Base-by-base conservation (phyloP, 2,329 filamentous ascomycete species). In the Corniculantispora saksenae region DNA sequence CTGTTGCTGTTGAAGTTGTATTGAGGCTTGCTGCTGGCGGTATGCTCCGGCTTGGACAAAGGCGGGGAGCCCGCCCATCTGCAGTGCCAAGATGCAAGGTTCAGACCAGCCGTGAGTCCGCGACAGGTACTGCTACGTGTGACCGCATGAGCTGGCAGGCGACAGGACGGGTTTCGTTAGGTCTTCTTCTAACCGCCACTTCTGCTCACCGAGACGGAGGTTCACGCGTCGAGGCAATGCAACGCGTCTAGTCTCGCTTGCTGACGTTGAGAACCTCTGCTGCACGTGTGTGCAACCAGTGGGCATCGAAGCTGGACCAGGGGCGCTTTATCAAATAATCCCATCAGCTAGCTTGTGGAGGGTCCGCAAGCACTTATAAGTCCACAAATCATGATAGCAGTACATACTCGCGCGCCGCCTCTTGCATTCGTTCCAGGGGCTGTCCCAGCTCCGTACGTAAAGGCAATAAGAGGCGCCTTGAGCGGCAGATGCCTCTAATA, bases 261-360 rank as follows among this genome's bases (percentile, higher is more conserved):
- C 58, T 23, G 47, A 23, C 60, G 23, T 32, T 12, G 8, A 23
- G 2, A 6, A 19, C 12, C 8, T 17, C 23, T 12, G 19, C 23
- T 12, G 19, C 58, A 61, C 58, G 58, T 61, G 58, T 47, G 58
- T 32, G 35, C 23, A 61, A n/a, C 32, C 32, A 61, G 21, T 51
- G 45, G n/a, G 58, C 32, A n/a, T n/a, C 38, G 45, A 27, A 19
- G 13, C 29, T 7, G 32, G 9, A 13, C 32, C 10, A n/a, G n/a
- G n/a, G n/a, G 32, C 32, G 6, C 10, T 32, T 5, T 32, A 32
- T 32, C 32, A 32, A 6, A 32, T 32, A 32, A 32, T 32, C 32
- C 40, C 7, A 12, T n/a, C n/a, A n/a, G n/a, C n/a, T n/a, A n/a
- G n/a, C n/a, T n/a, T n/a, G n/a, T n/a, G 13, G 27, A 38, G 10